Evolutionary conservation across 106 monocot species (phyloP).

Genomic region (Alisma plantagoaquatica): DNA sequence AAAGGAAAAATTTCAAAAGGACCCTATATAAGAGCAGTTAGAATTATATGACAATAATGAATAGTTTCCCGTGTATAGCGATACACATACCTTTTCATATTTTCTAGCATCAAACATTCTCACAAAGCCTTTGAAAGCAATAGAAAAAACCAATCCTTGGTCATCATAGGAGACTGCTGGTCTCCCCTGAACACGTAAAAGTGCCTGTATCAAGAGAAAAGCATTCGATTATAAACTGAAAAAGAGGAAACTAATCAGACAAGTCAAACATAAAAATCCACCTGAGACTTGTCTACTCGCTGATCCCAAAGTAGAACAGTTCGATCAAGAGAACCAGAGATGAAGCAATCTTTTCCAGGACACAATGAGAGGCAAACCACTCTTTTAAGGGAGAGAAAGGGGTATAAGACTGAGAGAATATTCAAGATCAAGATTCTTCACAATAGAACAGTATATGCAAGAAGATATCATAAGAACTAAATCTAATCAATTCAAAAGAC

Average conservation of each 20-base stretch:
- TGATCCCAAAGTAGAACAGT: slow-evolving; percentile 95
- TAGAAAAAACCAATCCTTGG: slow-evolving; percentile 87
- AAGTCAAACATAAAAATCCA: slow-evolving; percentile 7
- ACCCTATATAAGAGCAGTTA: slow-evolving; percentile 35
- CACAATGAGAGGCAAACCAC: slow-evolving; percentile 94
- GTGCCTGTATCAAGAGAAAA: slow-evolving; percentile 45
- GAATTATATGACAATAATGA: neutral
- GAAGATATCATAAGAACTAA: neutral
- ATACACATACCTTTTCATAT: slow-evolving; percentile 52
- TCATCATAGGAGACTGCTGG: slow-evolving; percentile 98
- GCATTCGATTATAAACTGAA: neutral
- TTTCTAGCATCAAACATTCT: slow-evolving; percentile 90
- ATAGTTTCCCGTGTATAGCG: neutral
- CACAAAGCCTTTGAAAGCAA: slow-evolving; percentile 76
- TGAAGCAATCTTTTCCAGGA: slow-evolving; percentile 68
- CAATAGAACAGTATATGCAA: slow-evolving; percentile 5
- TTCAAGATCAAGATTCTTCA: neutral
- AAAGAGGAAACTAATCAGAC: neutral
- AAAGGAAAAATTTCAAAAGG: slow-evolving; percentile 87
- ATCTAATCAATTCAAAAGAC: neutral
- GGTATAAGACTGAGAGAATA: neutral
- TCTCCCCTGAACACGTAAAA: slow-evolving; percentile 86
- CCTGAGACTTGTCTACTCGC: slow-evolving; percentile 92
- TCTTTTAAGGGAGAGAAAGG: neutral
- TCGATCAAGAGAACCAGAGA: slow-evolving; percentile 95